A percentile compares a stretch with the other conserved stretches of the same genome.
Evolutionary conservation across 805 yeast species (phyloP).

Genomic region (Hanseniaspora hatyaiensis): DNA sequence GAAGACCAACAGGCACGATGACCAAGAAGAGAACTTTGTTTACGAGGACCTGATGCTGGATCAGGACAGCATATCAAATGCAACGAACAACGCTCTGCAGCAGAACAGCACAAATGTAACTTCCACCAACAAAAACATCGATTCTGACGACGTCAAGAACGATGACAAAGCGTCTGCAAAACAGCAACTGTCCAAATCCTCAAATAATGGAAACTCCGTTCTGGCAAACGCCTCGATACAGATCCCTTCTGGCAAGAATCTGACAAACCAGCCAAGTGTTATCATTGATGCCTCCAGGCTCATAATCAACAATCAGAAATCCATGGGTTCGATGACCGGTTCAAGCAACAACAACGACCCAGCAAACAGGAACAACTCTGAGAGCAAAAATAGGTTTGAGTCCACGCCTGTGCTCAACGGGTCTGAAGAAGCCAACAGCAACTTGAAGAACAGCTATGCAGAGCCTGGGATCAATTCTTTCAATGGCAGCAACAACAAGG

Average conservation of each 20-base stretch:
- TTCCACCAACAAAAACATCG: slow-evolving; percentile 17
- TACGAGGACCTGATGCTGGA: slow-evolving; percentile 42
- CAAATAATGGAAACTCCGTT: no score
- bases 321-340: background rate
- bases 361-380: background rate
- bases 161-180: slow-evolving; percentile 14
- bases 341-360: background rate
- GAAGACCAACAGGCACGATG: slow-evolving; percentile 56
- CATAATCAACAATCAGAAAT: slow-evolving; percentile 10
- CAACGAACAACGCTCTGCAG: no score
- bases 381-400: background rate
- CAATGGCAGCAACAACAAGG: background rate
- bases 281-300: slow-evolving; percentile 15
- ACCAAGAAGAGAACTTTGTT: slow-evolving; percentile 92
- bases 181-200: background rate
- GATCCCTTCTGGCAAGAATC: slow-evolving; percentile 7
- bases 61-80: no score
- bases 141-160: slow-evolving; percentile 6
- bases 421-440: background rate
- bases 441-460: background rate
- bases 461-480: no score
- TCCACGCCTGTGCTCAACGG: background rate
- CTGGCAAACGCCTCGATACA: no score
- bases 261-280: slow-evolving; percentile 15
- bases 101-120: slow-evolving; percentile 18